phyloP scores from a whole-genome alignment of 176 grass and related monocot species.

The Carex cristatella region DNA sequence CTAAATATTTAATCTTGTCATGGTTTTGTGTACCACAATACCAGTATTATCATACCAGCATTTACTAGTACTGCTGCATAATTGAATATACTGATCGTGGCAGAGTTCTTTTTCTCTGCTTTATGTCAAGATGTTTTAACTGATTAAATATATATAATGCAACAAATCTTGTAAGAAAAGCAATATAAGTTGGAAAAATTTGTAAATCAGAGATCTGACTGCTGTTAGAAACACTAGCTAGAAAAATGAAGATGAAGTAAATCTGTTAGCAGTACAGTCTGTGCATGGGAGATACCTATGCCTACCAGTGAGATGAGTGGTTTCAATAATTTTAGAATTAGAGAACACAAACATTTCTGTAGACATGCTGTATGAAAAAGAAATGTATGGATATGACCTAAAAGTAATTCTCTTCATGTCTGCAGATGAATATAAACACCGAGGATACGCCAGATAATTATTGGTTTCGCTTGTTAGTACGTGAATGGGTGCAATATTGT shows the following conservation, averaged over 20 bases:
- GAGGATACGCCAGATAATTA: slow-evolving; percentile 84
- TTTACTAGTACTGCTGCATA: neutral
- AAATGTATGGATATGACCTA: slow-evolving; percentile 3
- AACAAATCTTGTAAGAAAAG: neutral
- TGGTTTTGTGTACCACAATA: neutral
- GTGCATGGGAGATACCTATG: neutral
- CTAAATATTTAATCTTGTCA: neutral
- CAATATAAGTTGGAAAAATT: neutral
- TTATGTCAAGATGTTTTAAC: neutral
- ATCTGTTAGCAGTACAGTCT: neutral
- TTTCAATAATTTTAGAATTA: neutral
- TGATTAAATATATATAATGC: neutral
- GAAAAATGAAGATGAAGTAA: neutral
- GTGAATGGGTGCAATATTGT: slow-evolving; percentile 93
- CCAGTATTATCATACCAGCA: neutral
- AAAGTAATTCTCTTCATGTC: neutral
- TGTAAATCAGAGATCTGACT: neutral
- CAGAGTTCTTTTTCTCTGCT: neutral
- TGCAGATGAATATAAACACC: slow-evolving; percentile 86
- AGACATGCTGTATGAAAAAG: neutral
- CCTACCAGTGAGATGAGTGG: neutral
- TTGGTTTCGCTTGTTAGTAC: slow-evolving; percentile 88
- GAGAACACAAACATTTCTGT: neutral
- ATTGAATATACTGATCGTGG: neutral
- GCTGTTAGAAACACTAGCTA: neutral